Conservation (phyloP, 192 early-diverging fungal genomes). For the Backusella luteola region DNA sequence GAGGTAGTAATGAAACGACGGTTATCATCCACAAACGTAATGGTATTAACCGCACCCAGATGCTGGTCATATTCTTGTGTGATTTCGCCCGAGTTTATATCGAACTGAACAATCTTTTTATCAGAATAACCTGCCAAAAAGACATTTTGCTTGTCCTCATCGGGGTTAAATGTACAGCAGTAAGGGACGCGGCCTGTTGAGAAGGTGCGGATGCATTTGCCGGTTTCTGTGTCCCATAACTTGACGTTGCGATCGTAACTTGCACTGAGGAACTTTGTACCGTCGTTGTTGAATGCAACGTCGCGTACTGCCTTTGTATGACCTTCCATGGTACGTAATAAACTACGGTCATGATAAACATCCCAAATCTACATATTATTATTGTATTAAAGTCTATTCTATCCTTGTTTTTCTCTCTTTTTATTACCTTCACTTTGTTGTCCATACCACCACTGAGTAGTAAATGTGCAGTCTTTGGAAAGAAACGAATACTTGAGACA, state of each 20-base stretch:
- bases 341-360: constrained; percentile 85
- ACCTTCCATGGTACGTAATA: constrained; percentile 84
- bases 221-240: constrained; percentile 98
- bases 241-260: constrained; percentile 93
- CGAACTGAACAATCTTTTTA: constrained; percentile 91
- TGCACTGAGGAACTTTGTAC: constrained; percentile 78
- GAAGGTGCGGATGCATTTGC: constrained; percentile 78
- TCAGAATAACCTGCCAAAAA: constrained; percentile 93
- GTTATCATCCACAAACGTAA: constrained; percentile 96
- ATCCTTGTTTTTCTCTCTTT: background rate
- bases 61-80: constrained; percentile 98
- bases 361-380: constrained; percentile 75
- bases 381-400: too few relatives aligned
- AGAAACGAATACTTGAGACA: constrained; percentile 87
- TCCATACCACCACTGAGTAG: constrained; percentile 93
- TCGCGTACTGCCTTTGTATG: constrained; percentile 94
- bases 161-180: constrained; percentile 91
- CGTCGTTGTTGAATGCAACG: constrained; percentile 87
- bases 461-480: constrained; percentile 89
- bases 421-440: constrained; percentile 80
- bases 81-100: constrained; percentile 77
- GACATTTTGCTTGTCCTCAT: constrained; percentile 79
- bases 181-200: constrained; percentile 81
- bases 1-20: constrained; percentile 93
- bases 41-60: constrained; percentile 92